phyloP scores from a whole-genome alignment of 371 early-diverging fungal genomes.

The Mucor lusitanicus region DNA sequence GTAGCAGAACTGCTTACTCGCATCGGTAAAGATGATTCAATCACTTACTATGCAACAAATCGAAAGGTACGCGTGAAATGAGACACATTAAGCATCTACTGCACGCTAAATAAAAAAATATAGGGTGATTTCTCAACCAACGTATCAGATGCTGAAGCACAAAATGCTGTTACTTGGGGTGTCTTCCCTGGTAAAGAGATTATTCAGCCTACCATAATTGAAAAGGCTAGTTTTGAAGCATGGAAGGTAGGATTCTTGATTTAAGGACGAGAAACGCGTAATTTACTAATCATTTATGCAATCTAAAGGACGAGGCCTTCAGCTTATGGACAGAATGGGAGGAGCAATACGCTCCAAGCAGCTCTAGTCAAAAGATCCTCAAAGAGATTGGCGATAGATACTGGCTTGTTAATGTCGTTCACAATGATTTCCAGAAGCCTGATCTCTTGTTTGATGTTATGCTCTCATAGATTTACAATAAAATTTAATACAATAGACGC shows the following conservation, averaged over 20 bases:
- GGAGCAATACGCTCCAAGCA: slow-evolving; percentile 64
- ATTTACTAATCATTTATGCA: background rate
- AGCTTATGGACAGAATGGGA: slow-evolving; percentile 92
- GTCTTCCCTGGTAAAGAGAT: slow-evolving; percentile 96
- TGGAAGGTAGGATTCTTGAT: slow-evolving; percentile 70
- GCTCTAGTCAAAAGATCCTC: slow-evolving; percentile 61
- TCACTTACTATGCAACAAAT: slow-evolving; percentile 91
- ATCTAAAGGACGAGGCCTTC: slow-evolving; percentile 77
- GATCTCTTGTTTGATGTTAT: slow-evolving; percentile 57
- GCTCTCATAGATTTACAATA: slow-evolving; percentile 20
- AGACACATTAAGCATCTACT: background rate
- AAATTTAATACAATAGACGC: background rate
- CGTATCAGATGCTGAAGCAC: slow-evolving; percentile 42
- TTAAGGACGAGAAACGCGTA: background rate
- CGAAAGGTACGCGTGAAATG: slow-evolving; percentile 39
- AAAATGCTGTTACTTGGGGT: slow-evolving; percentile 95
- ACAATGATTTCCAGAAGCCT: slow-evolving; percentile 80
- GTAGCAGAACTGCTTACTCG: slow-evolving; percentile 47
- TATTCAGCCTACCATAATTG: slow-evolving; percentile 93
- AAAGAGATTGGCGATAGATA: slow-evolving; percentile 66
- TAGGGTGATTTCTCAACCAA: slow-evolving; percentile 79
- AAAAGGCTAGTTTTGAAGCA: slow-evolving; percentile 83
- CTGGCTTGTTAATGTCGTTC: slow-evolving; percentile 91
- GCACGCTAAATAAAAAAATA: slow-evolving; percentile 1
- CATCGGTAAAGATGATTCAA: slow-evolving; percentile 56